Base-by-base conservation (phyloP, 768 basidiomycete species). In the Auriscalpium orientale region DNA sequence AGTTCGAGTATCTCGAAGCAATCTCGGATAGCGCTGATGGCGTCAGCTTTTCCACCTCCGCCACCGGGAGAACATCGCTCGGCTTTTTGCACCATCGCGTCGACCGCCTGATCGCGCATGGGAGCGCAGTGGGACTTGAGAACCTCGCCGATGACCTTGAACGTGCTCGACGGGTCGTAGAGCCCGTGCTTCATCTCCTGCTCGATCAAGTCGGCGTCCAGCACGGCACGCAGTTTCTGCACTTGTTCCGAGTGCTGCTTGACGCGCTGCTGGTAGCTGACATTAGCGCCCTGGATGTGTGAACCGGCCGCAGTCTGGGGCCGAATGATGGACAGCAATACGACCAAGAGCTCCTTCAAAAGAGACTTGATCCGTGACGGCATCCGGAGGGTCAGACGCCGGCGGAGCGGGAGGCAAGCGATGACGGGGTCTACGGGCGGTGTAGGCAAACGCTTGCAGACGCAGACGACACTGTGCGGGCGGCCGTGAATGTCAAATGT, bases 41-140 rank as follows among this genome's bases (percentile, higher is more conserved):
- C 84, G 60, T 86, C 83, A 54, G 76, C 73, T 56, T 80, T 81
- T 61, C 71, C 79, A 15, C 82, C 83, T 34, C 70, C 70, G 45
- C 76, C 79, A 1, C 79, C 79, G 6, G 79, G 78, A 10, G 79
- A 75, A 68, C 83, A 81, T 33, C 76, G 69, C 55, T 77, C 75
- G 3, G 90, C 90, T 11, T 81, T 76, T 53, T 76, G 74, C 36
- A 95, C 84, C 89, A 97, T 91, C 40, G 78, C 78, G 65, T 93
- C 89, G 28, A 97, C 86, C 46, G 83, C 80, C 13, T 75, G 79
- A 70, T 97, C 94, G 37, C 94, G 77, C 85, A 95, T 94, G 13
- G 94, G 94, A 7, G 94, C 94, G 59, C 94, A 95, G 64, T 97
- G 93, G 37, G 83, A 82, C 69, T 95, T 91, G 59, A 95, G 78